Percentiles rank a stretch among this genome's conserved stretches.
Conservation (phyloP, 805 yeast species). For the Kodamaea restingae region DNA sequence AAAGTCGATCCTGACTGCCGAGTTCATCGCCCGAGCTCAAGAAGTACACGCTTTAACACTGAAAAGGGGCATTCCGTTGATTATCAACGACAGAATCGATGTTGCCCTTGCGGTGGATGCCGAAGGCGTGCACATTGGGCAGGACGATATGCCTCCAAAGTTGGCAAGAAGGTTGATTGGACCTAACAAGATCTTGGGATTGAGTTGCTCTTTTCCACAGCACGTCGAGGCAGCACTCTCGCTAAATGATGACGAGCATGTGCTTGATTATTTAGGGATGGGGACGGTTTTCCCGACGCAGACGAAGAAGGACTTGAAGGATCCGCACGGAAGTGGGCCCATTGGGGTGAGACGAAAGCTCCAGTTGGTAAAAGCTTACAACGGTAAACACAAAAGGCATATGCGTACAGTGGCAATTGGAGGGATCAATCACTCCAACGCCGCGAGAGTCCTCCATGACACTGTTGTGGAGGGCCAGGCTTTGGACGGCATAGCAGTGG, state of each 20-base stretch:
- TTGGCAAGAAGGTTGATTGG: constrained; percentile 65
- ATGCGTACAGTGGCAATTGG: constrained; percentile 76
- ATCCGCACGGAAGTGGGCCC: constrained; percentile 56
- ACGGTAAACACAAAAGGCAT: constrained; percentile 24
- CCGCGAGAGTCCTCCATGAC: constrained; percentile 52
- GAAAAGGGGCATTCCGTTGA: constrained; percentile 60
- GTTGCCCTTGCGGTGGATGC: constrained; percentile 87
- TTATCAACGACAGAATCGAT: constrained; percentile 84
- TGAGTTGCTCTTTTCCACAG: constrained; percentile 58
- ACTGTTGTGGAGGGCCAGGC: constrained; percentile 42
- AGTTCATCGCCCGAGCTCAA: constrained; percentile 59
- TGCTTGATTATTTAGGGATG: constrained; percentile 79
- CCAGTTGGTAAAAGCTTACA: constrained; percentile 33
- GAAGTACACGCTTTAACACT: constrained; percentile 60
- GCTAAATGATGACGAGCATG: constrained; percentile 28
- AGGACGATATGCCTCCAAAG: constrained; percentile 71
- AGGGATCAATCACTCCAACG: constrained; percentile 65
- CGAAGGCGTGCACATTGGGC: constrained; percentile 92
- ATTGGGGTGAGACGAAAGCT: constrained; percentile 58
- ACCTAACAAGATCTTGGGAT: constrained; percentile 71
- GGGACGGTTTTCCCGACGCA: constrained; percentile 73
- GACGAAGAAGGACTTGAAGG: constrained; percentile 58
- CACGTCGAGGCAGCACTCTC: constrained; percentile 52
- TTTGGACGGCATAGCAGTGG: constrained; percentile 84
- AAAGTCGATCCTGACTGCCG: constrained; percentile 63